Evolutionary conservation across 805 yeast genomes (phyloP).

Genomic region (Alloascoidea africana): DNA sequence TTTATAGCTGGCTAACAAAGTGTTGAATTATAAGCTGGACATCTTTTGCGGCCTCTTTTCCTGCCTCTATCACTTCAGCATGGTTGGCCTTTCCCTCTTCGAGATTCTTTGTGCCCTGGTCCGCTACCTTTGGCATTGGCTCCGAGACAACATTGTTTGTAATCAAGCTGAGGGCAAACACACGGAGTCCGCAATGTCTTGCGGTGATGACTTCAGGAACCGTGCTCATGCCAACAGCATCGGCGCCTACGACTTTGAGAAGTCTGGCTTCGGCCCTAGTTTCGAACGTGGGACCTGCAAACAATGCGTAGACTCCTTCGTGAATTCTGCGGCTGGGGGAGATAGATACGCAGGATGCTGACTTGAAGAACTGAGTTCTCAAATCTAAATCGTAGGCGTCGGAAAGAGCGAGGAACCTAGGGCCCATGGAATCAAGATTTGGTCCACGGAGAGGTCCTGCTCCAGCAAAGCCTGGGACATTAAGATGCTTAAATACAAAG

Average conservation of each 20-base stretch:
- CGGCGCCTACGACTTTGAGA: slow-evolving; percentile 64
- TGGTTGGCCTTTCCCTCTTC: slow-evolving; percentile 78
- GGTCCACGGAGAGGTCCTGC: slow-evolving; percentile 80
- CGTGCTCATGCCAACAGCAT: slow-evolving; percentile 95
- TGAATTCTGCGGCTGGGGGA: slow-evolving; percentile 42
- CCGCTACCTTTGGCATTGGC: slow-evolving; percentile 16
- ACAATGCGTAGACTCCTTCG: slow-evolving; percentile 80
- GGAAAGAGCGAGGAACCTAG: slow-evolving; percentile 74
- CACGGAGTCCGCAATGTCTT: slow-evolving; percentile 71
- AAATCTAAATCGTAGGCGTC: slow-evolving; percentile 78
- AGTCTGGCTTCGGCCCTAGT: slow-evolving; percentile 82
- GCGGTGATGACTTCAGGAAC: slow-evolving; percentile 94
- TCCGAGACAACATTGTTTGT: slow-evolving; percentile 71
- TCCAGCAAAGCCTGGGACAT: slow-evolving; percentile 85
- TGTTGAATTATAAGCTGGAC: slow-evolving; percentile 53
- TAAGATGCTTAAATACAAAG: slow-evolving; percentile 38
- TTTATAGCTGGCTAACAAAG: slow-evolving; percentile 4
- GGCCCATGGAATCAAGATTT: slow-evolving; percentile 66
- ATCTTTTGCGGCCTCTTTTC: slow-evolving; percentile 67
- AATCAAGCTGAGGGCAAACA: slow-evolving; percentile 72
- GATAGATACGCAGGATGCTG: slow-evolving; percentile 32
- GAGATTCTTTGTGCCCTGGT: slow-evolving; percentile 36
- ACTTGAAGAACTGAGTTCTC: slow-evolving; percentile 42
- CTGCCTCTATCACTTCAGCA: slow-evolving; percentile 79
- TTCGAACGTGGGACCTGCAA: slow-evolving; percentile 91